Evolutionary conservation across 768 basidiomycete species (phyloP).

Genomic region (Phylloporus sp.): DNA sequence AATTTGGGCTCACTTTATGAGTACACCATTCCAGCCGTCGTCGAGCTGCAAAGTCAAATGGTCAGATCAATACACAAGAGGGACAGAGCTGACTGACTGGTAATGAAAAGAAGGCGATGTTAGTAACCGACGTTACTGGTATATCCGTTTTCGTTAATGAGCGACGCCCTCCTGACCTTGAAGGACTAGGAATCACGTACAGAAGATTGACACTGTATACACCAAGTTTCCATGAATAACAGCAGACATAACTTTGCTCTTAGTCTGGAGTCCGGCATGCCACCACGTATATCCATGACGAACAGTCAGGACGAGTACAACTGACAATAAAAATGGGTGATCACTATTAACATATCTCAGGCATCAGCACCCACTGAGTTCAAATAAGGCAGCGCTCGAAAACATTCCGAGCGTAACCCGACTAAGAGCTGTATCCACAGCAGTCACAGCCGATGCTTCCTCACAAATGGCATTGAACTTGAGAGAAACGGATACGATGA

Average conservation of each 20-base stretch:
- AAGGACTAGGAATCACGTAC: constrained; percentile 4
- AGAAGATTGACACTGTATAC: constrained; percentile 7
- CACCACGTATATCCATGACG: not conserved
- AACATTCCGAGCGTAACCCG: constrained; percentile 7
- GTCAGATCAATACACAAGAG: not conserved
- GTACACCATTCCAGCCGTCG: not conserved
- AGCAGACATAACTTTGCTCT: not conserved
- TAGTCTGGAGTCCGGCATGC: not conserved
- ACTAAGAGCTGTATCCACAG: constrained; percentile 1
- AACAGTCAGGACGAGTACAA: constrained; percentile 8
- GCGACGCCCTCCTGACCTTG: too few species aligned
- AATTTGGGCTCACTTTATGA: not conserved
- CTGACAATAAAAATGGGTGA: not conserved
- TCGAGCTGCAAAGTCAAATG: not conserved
- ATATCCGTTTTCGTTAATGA: not conserved
- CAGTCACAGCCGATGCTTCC: not conserved
- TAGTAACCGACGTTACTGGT: not conserved
- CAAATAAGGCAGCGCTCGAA: constrained; percentile 8
- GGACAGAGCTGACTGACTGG: not conserved
- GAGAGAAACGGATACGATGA: not conserved
- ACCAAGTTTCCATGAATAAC: constrained; percentile 8
- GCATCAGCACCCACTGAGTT: constrained; percentile 4
- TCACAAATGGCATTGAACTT: constrained; percentile 5
- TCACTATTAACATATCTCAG: not conserved
- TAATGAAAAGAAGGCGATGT: not conserved